Base-by-base conservation (phyloP, 2,329 filamentous ascomycete genomes). In the Rhynchosporium secalis region DNA sequence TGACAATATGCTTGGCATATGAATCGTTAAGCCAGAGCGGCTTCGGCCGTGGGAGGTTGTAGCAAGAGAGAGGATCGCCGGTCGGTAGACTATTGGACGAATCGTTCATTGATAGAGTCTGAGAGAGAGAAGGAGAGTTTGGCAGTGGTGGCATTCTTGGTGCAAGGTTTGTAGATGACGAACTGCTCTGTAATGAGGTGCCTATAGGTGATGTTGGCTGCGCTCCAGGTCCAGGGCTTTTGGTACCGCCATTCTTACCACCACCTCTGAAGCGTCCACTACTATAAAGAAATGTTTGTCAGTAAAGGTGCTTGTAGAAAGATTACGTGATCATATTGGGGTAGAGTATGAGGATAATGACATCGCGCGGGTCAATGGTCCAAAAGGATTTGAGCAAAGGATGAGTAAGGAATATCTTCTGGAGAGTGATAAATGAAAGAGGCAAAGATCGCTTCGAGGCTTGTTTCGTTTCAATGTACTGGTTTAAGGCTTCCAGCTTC, bases 1-100 rank as follows among this genome's bases (percentile, higher is more conserved):
- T 96, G 72, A 97, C 93, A 68, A 96, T 96, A 72, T 96, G 87
- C 74, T 89, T 90, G 60, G 90, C 88, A 74, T 91, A 89, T 65
- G 86, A 79, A 61, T 88, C 83, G 72, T 90, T 88, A 72, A 92
- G 85, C 86, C 90, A 92, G 65, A 91, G 78, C 15, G 90, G 90
- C 63, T 86, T 79, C 38, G 85, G 84, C 46, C 85, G 82, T 63
- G 88, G 88, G 63, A 90, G 79, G 69, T 88, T 85, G 72, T 87
- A 87, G 12, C 79, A 79, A 69, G 79, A 78, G 67, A 87, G 80
- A 57, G 83, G 75, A 70, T 87, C 83, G 73, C 46, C n/a, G 28
- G 40, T 57, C 28, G 62, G 56, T 33, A 65, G 56, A 45, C 66
- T 66, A 46, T 57, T 56, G 20, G 63, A 65, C 71, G 82, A 76